Conservation (phyloP, 768 basidiomycete species). For the Leccinum subgranulosum region DNA sequence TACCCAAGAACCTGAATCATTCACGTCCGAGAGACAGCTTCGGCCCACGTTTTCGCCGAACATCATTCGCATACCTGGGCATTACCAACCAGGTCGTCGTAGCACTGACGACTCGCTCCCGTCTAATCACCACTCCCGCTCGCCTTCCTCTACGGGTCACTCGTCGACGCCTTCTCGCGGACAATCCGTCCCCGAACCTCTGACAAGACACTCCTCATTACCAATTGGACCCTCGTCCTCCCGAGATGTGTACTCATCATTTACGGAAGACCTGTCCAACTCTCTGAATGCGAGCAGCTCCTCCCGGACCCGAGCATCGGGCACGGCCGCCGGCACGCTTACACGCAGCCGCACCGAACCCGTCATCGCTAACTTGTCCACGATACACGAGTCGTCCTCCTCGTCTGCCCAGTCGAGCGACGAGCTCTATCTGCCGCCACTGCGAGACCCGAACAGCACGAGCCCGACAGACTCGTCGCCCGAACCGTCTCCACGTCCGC, state of each 20-base stretch:
- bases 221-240: constrained; percentile 22
- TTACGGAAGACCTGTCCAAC: constrained; percentile 27
- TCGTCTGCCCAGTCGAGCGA: constrained; percentile 20
- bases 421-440: constrained; percentile 25
- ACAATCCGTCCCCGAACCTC: constrained; percentile 16
- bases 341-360: constrained; percentile 32
- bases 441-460: constrained; percentile 12
- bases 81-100: constrained; percentile 41
- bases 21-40: constrained; percentile 49
- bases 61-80: constrained; percentile 65
- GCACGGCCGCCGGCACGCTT: constrained; percentile 5
- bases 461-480: constrained; percentile 23
- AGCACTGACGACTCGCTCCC: constrained; percentile 22
- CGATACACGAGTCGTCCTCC: constrained; percentile 25
- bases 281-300: constrained; percentile 18
- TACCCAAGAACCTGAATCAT: constrained; percentile 39
- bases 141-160: constrained; percentile 19
- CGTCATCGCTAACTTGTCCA: constrained; percentile 20
- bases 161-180: constrained; percentile 17
- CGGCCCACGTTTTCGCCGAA: constrained; percentile 67
- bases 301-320: constrained; percentile 14
- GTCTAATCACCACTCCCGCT: constrained; percentile 20
- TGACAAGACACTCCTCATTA: constrained; percentile 25
- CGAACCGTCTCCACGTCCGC: constrained; percentile 26
- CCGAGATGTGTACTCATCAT: constrained; percentile 17